Percentiles rank a stretch among this genome's conserved stretches.
Evolutionary conservation across 208 protist genomes (phyloP).

Genomic region (Acanthamoeba healyi): DNA sequence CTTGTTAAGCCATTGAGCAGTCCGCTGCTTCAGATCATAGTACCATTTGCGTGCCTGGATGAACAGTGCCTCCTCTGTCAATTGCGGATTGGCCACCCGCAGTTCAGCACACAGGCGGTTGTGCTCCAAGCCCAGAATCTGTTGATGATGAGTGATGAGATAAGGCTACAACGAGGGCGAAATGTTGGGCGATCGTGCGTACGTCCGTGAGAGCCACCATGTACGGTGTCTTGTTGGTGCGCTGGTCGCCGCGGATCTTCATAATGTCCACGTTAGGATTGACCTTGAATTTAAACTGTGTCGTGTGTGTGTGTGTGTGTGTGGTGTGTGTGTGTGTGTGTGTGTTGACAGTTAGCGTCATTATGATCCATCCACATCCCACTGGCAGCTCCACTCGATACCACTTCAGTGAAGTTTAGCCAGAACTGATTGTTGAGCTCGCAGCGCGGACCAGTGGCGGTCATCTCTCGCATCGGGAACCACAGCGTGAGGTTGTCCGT

Average conservation of each 20-base stretch:
- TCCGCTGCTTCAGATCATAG: too few species aligned
- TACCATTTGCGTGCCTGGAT: conserved; percentile 53
- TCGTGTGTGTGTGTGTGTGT: too few species aligned
- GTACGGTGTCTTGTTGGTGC: conserved; percentile 49
- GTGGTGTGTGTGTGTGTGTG: too few species aligned
- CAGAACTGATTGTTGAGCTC: conserved; percentile 12
- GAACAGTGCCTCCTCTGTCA: conserved; percentile 39
- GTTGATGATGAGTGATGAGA: neutral
- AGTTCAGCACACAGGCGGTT: conserved; percentile 64
- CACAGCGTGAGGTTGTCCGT: neutral
- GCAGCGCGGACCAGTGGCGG: neutral
- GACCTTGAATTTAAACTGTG: neutral
- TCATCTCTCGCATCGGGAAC: conserved; percentile 18
- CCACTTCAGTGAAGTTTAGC: neutral
- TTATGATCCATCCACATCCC: too few species aligned
- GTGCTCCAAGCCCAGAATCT: conserved; percentile 45
- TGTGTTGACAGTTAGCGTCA: too few species aligned
- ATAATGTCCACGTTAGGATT: neutral
- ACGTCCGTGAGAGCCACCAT: conserved; percentile 44
- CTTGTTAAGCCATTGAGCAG: neutral
- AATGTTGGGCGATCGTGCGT: neutral
- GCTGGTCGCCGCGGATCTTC: conserved; percentile 22
- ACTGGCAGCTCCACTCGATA: neutral
- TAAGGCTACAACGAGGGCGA: neutral
- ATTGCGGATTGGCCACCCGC: neutral